These are phyloP conservation scores for Tephrocybe sp. DNA, from an alignment of 768 basidiomycete species.

Conservation along the genomic window DNA sequence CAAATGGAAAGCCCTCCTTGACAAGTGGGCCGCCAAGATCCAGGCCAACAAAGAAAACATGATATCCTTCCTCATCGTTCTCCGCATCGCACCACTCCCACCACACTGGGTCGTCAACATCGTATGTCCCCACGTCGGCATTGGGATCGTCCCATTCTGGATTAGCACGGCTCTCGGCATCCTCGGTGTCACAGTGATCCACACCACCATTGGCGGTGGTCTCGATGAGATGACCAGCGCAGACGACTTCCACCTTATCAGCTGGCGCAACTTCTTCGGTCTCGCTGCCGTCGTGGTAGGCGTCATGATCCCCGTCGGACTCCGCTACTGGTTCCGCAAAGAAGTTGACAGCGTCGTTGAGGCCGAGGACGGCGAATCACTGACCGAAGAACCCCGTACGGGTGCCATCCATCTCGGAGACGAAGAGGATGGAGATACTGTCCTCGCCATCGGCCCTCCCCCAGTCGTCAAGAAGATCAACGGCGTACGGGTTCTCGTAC, in stretches of 20 bases:
- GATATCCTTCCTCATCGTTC: conserved; percentile 90
- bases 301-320: conserved; percentile 90
- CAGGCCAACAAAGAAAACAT: conserved; percentile 78
- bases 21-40: conserved; percentile 81
- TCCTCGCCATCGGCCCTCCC: conserved; percentile 59
- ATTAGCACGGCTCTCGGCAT: conserved; percentile 87
- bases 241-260: conserved; percentile 91
- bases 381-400: conserved; percentile 16
- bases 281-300: conserved; percentile 85
- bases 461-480: conserved; percentile 42
- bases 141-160: conserved; percentile 86
- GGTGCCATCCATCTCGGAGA: conserved; percentile 18
- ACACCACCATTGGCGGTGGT: conserved; percentile 91
- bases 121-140: conserved; percentile 89
- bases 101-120: conserved; percentile 98
- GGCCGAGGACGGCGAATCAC: conserved; percentile 29
- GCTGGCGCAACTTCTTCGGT: conserved; percentile 86
- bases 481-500: conserved; percentile 24
- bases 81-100: conserved; percentile 91
- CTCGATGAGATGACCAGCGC: conserved; percentile 95
- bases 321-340: conserved; percentile 79
- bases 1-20: conserved; percentile 79
- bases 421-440: conserved; percentile 38
- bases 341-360: conserved; percentile 47
- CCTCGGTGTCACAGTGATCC: conserved; percentile 88